Evolutionary conservation across 2,329 filamentous ascomycete genomes (phyloP).

Genomic region (Intubia oerlemansii): DNA sequence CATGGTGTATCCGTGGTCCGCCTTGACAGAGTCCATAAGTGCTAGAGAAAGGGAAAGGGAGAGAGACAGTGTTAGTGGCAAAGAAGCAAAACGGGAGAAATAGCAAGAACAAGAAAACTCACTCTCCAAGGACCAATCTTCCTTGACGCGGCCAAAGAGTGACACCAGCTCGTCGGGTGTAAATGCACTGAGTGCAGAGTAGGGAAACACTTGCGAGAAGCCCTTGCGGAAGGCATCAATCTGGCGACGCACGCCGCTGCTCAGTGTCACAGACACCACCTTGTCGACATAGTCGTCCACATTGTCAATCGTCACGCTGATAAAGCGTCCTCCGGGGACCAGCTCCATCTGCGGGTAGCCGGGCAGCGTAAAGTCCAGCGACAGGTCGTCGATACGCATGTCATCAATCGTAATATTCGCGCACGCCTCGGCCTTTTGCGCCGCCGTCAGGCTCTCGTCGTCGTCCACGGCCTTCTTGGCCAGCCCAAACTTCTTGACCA

Average conservation of each 20-base stretch:
- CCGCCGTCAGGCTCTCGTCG: slow-evolving; percentile 39
- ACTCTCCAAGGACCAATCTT: slow-evolving; percentile 97
- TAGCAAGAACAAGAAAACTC: slow-evolving; percentile 30
- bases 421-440: slow-evolving; percentile 50
- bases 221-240: slow-evolving; percentile 78
- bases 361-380: slow-evolving; percentile 84
- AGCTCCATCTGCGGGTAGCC: slow-evolving; percentile 80
- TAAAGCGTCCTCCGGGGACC: slow-evolving; percentile 50
- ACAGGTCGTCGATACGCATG: slow-evolving; percentile 64
- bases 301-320: slow-evolving; percentile 68
- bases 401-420: slow-evolving; percentile 54
- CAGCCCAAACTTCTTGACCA: slow-evolving; percentile 68
- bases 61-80: too few species aligned
- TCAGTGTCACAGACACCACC: slow-evolving; percentile 80
- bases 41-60: slow-evolving; percentile 24
- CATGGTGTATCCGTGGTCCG: slow-evolving; percentile 96
- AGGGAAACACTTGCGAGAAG: slow-evolving; percentile 93
- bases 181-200: slow-evolving; percentile 77
- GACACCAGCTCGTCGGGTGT: slow-evolving; percentile 89
- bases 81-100: too few species aligned
- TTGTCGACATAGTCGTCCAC: slow-evolving; percentile 75
- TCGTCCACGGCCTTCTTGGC: slow-evolving; percentile 66
- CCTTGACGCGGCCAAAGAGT: slow-evolving; percentile 78
- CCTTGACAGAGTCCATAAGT: slow-evolving; percentile 95
- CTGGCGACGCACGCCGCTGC: slow-evolving; percentile 70